Evolutionary conservation across 208 protist species (phyloP).

Genomic region (Borovskyia barvae): DNA sequence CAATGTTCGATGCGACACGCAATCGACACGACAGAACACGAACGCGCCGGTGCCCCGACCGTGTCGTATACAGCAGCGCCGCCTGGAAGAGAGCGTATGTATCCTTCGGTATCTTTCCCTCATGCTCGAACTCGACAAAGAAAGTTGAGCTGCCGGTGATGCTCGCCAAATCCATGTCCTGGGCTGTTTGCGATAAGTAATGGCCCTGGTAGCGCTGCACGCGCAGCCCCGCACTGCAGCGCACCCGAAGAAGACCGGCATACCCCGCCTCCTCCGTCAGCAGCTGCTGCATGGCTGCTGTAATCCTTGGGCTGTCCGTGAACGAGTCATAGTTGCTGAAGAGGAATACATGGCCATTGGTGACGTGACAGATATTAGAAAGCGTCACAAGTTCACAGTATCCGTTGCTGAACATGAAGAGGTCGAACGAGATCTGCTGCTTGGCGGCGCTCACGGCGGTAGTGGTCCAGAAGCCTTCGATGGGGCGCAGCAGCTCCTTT

Average conservation of each 20-base stretch:
- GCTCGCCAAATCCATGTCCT: constrained; percentile 91
- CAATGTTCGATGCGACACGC: constrained; percentile 45
- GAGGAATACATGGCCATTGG: constrained; percentile 71
- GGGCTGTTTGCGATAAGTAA: constrained; percentile 72
- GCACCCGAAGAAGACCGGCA: constrained; percentile 89
- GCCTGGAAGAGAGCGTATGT: constrained; percentile 85
- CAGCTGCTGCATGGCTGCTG: constrained; percentile 47
- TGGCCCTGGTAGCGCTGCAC: constrained; percentile 87
- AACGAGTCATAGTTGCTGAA: constrained; percentile 77
- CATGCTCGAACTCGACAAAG: constrained; percentile 91
- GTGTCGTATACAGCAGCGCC: constrained; percentile 93
- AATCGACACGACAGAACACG: constrained; percentile 84
- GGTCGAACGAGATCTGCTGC: constrained; percentile 87
- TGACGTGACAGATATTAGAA: constrained; percentile 75
- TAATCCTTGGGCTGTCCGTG: constrained; percentile 64
- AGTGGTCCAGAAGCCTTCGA: constrained; percentile 81
- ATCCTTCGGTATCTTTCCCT: constrained; percentile 68
- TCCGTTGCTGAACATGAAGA: constrained; percentile 78
- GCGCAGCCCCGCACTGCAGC: constrained; percentile 79
- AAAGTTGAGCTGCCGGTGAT: constrained; percentile 79
- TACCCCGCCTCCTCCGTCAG: constrained; percentile 86
- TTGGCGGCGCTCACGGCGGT: constrained; percentile 67
- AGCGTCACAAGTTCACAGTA: constrained; percentile 89
- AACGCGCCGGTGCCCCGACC: constrained; percentile 81
- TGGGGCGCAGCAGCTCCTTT: constrained; percentile 81